Conservation (phyloP, 441 rosid genomes). For the Cnidoscolus chayamansa region DNA sequence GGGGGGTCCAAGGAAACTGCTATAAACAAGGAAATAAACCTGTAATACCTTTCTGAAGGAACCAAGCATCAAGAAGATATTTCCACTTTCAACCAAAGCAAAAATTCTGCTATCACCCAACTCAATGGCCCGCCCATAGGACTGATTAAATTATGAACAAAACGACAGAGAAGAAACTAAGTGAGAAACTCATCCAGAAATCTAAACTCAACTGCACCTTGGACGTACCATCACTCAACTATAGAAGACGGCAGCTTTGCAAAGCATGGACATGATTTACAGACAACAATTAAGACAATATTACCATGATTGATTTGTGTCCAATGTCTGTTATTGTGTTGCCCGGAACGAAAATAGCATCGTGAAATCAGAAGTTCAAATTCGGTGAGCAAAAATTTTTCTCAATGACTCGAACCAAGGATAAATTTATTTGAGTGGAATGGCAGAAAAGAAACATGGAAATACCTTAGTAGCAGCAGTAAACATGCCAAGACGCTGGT, state of each 20-base stretch:
- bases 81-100: conserved; percentile 80
- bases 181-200: background rate
- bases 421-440: background rate
- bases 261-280: background rate
- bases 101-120: conserved; percentile 64
- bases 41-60: conserved; percentile 71
- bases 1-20: too few species aligned
- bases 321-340: background rate
- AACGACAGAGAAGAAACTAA: background rate
- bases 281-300: background rate
- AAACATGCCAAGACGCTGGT: conserved; percentile 42
- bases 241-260: background rate
- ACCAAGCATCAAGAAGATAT: conserved; percentile 81
- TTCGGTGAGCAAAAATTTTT: background rate
- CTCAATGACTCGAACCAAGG: background rate
- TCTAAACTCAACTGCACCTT: background rate
- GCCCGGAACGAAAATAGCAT: background rate
- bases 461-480: conserved; percentile 19
- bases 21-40: background rate
- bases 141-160: conserved; percentile 40
- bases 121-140: conserved; percentile 80
- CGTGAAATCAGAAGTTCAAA: background rate
- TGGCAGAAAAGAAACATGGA: background rate
- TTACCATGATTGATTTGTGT: background rate
- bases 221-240: background rate